Base-by-base conservation (phyloP, 768 basidiomycete genomes). In the Mycena haematopus region DNA sequence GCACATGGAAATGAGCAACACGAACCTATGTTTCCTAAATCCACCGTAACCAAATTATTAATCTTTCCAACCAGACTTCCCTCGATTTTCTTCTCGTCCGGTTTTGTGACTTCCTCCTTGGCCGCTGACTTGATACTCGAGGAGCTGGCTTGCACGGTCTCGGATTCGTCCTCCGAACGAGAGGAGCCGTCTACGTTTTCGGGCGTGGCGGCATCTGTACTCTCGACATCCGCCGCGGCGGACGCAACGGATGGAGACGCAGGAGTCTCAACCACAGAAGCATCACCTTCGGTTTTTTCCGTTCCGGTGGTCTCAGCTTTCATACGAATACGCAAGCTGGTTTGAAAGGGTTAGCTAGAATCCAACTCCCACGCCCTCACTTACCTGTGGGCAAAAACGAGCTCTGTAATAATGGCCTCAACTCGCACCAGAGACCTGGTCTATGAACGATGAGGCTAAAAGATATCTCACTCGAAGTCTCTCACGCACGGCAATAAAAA, bases 21-120 rank as follows among this genome's bases (percentile, higher is more conserved):
- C 46, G 24, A 22, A 54, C 47, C 63, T 11, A 56, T 59, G 22
- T 55, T 60, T 5, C 49, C 52, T 15, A 65, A 21, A 73, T 93
- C 91, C 1, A 87, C 86, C 7, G 90, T 86, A 35, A 91, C 83
- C 7, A 92, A 75, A 59, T 91, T 92, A 73, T 90, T 92, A 69
- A 93, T 87, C 70, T 85, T 89, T 11, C 92, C 91, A 38, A 86
- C 83, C n/a, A 91, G 72, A 69, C 87, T 86, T 10, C 75, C 59
- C 4, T 40, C 63, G 40, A 51, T 36, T 44, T 69, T 70, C 47
- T 61, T 66, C 1, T 46, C 59, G 3, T 58, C 63, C 40, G 47
- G 38, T 35, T 69, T 70, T 42, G 58, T 66, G 0, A 49, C 50
- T 42, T 56, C 62, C 27, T 52, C 27, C 36, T 52, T 57, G 25